These are phyloP conservation scores for Populus nigra DNA, from an alignment of 345 rosid species.

Conservation along the genomic window DNA sequence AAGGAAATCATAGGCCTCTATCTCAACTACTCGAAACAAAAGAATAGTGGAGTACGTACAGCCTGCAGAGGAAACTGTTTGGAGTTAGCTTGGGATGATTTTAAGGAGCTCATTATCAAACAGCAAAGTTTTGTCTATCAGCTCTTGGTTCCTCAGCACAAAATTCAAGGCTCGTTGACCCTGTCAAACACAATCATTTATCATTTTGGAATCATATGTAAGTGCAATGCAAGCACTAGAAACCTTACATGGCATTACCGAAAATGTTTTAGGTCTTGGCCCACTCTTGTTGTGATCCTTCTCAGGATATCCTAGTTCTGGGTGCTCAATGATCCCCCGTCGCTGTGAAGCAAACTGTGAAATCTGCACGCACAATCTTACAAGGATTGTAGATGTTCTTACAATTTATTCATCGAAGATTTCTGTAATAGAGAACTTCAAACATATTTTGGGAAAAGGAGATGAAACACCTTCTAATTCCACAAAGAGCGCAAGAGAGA, in stretches of 20 bases:
- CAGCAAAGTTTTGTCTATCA: conserved; percentile 88
- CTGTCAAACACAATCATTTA: conserved; percentile 34
- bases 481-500: conserved; percentile 41
- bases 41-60: neutral
- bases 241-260: conserved; percentile 44
- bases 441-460: conserved; percentile 15
- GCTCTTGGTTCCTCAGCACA: conserved; percentile 90
- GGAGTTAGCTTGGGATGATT: conserved; percentile 43
- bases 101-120: conserved; percentile 93
- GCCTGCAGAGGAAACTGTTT: conserved; percentile 17
- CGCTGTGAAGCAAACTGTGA: conserved; percentile 40
- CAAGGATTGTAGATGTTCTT: neutral
- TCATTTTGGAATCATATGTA: neutral
- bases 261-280: conserved; percentile 83
- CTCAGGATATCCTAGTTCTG: conserved; percentile 91
- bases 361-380: conserved; percentile 15
- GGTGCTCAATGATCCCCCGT: conserved; percentile 94
- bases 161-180: conserved; percentile 95
- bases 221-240: neutral
- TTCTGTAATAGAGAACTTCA: conserved; percentile 1
- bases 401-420: neutral
- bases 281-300: conserved; percentile 79
- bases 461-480: conserved; percentile 74
- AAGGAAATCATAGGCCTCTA: neutral
- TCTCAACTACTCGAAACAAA: no score